Conservation (phyloP, 2,329 filamentous ascomycete genomes). For the Alternaria viburni region DNA sequence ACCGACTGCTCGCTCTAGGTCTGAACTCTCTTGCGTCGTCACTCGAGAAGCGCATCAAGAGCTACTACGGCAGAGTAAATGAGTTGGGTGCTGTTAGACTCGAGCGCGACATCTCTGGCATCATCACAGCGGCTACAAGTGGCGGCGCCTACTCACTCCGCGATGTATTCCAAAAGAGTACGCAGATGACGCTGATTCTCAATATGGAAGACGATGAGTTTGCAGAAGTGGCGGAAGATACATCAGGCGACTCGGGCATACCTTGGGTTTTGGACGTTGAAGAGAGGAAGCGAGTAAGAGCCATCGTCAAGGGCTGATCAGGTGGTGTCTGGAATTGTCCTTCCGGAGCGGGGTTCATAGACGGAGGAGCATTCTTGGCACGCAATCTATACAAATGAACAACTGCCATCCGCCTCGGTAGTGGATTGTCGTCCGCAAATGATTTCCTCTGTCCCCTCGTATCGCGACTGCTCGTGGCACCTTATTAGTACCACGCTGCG, state of each 20-base stretch:
- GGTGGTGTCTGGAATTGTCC: background rate
- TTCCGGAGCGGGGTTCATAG: background rate
- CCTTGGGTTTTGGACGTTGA: conserved; percentile 74
- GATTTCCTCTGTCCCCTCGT: background rate
- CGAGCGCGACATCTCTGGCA: conserved; percentile 81
- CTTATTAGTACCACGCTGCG: background rate
- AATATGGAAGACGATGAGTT: conserved; percentile 98
- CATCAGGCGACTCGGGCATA: conserved; percentile 64
- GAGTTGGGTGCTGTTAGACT: conserved; percentile 81
- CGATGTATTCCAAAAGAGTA: conserved; percentile 76
- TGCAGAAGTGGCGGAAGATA: conserved; percentile 70
- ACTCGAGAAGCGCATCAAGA: conserved; percentile 87
- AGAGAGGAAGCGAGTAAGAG: conserved; percentile 75
- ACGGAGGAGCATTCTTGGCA: conserved; percentile 17
- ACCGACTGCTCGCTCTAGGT: conserved; percentile 75
- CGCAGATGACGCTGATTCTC: conserved; percentile 83
- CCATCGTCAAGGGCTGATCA: conserved; percentile 60
- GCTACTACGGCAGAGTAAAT: conserved; percentile 78
- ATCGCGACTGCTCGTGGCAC: background rate
- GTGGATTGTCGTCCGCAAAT: background rate
- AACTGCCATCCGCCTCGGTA: background rate
- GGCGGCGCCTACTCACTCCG: conserved; percentile 77
- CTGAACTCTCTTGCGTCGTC: conserved; percentile 76
- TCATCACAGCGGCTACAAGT: conserved; percentile 68
- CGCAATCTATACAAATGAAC: conserved; percentile 22